Percentiles rank a stretch among this genome's conserved stretches.
phyloP scores from a whole-genome alignment of 306 rosid genomes.

The Dalbergia oliveri region DNA sequence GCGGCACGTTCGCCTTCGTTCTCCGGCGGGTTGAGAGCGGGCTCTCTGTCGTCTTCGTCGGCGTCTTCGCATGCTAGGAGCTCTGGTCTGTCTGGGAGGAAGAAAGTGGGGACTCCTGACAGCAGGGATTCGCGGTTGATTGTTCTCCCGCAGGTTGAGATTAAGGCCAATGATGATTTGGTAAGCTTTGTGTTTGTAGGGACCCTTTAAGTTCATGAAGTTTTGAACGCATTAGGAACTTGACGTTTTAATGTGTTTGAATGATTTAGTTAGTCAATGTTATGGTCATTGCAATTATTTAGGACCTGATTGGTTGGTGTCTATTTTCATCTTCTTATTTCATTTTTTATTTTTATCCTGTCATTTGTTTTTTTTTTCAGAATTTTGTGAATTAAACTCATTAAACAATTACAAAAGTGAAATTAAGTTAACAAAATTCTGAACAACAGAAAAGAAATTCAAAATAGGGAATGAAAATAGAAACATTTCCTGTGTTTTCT shows the following conservation, averaged over 20 bases:
- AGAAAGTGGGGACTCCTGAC: conserved; percentile 69
- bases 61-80: conserved; percentile 59
- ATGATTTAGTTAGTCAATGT: neutral
- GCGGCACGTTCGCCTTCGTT: conserved; percentile 57
- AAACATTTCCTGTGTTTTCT: too few species aligned
- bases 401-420: too few species aligned
- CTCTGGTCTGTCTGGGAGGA: conserved; percentile 73
- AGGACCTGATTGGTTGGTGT: neutral
- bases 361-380: too few species aligned
- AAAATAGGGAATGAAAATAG: too few species aligned
- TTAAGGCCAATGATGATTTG: conserved; percentile 91
- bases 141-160: conserved; percentile 92
- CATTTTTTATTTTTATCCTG: too few species aligned
- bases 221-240: conserved; percentile 3
- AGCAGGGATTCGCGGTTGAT: conserved; percentile 76
- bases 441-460: too few species aligned
- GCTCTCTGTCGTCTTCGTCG: conserved; percentile 70
- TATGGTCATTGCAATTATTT: neutral
- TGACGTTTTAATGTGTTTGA: too few species aligned
- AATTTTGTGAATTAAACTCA: too few species aligned
- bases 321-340: too few species aligned
- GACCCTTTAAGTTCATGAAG: neutral
- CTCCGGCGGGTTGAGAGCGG: conserved; percentile 66
- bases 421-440: too few species aligned
- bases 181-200: conserved; percentile 56